Conservation (phyloP, 1,284 basidiomycete species). For the Ceratobasidium sp. region DNA sequence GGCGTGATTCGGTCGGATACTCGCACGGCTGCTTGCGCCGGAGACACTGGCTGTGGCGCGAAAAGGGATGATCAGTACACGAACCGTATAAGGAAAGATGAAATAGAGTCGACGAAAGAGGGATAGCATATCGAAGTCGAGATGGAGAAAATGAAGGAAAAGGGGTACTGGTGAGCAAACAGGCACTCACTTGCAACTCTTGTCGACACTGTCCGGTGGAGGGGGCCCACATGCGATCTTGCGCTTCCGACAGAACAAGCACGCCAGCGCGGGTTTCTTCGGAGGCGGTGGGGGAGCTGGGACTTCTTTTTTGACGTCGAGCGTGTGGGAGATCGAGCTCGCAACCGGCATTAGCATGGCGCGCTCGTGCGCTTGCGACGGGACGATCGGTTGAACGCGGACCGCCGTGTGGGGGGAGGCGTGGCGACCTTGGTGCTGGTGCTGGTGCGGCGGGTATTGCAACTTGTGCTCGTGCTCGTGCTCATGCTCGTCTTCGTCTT, state of each 20-base stretch:
- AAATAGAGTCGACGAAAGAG: neutral
- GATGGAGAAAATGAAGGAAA: neutral
- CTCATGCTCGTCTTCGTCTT: too few relatives aligned
- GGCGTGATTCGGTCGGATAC: slow-evolving; percentile 71
- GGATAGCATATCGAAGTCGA: neutral
- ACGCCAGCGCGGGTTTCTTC: slow-evolving; percentile 49
- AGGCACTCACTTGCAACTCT: slow-evolving; percentile 48
- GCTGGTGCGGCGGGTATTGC: neutral
- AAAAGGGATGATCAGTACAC: neutral
- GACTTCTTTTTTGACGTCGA: slow-evolving; percentile 13
- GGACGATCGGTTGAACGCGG: slow-evolving; percentile 17
- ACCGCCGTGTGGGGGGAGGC: neutral
- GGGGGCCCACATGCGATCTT: slow-evolving; percentile 49
- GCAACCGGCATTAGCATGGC: neutral
- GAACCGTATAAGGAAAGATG: slow-evolving; percentile 1
- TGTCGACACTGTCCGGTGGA: slow-evolving; percentile 39
- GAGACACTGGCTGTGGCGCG: slow-evolving; percentile 68
- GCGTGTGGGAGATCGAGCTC: neutral
- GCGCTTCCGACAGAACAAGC: slow-evolving; percentile 48
- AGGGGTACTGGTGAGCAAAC: neutral
- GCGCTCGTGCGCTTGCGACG: slow-evolving; percentile 38
- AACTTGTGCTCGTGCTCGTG: too few relatives aligned
- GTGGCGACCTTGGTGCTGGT: neutral
- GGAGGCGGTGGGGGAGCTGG: neutral
- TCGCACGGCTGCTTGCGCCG: slow-evolving; percentile 71